phyloP scores from a whole-genome alignment of 345 rosid genomes.

The Eucalyptus paniculata region DNA sequence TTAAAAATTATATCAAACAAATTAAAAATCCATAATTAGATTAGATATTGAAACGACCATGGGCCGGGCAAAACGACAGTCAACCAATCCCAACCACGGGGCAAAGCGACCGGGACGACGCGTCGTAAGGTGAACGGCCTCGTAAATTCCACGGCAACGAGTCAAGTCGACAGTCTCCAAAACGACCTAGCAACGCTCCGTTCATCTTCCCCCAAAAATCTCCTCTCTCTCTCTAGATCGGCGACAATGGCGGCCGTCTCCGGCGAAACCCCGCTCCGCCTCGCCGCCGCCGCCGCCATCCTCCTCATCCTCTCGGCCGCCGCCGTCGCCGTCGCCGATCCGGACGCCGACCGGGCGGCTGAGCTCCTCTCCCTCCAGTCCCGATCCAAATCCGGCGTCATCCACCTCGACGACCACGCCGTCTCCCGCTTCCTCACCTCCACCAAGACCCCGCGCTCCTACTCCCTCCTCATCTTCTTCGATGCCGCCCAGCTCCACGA shows the following conservation, averaged over 20 bases:
- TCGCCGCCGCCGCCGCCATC: background rate
- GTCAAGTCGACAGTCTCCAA: background rate
- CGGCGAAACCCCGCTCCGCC: background rate
- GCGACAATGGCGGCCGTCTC: background rate
- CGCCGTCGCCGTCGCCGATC: conserved; percentile 7
- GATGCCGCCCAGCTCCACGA: conserved; percentile 62
- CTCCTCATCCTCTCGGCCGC: conserved; percentile 10
- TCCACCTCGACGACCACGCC: conserved; percentile 73
- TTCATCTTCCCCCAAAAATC: background rate
- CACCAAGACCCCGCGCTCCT: conserved; percentile 54
- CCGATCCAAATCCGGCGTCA: conserved; percentile 44
- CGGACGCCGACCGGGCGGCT: conserved; percentile 31
- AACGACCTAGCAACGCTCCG: background rate
- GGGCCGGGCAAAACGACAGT: background rate
- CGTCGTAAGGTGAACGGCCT: background rate
- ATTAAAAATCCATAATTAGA: accelerated
- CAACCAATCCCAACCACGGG: background rate
- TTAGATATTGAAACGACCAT: background rate
- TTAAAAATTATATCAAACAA: no score
- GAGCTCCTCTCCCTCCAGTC: conserved; percentile 68
- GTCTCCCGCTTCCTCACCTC: conserved; percentile 71
- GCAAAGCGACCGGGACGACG: background rate
- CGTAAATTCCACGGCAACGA: background rate
- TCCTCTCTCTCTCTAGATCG: background rate
- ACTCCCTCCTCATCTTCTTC: conserved; percentile 74